Base-by-base conservation (phyloP, 129 eudicot species). In the Flaveria bidentis region DNA sequence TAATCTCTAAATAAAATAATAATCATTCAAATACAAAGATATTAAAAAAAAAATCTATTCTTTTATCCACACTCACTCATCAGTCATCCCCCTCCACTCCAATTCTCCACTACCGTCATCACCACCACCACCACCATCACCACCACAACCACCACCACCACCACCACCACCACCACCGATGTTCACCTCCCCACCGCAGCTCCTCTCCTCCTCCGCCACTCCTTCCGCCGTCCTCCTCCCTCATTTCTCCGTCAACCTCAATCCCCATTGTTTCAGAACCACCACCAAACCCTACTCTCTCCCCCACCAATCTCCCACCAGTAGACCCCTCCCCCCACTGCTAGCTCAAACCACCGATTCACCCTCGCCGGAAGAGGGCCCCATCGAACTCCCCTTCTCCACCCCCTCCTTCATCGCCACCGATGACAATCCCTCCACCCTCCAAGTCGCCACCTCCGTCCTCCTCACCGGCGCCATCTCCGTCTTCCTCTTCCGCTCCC, bases 391-490 rank as follows among this genome's bases (percentile, higher is more conserved):
- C 78, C 84, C 92, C 0, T 81, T 89, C 22, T 87, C 96, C 6
- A 6, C 36, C 6, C 82, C 96, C 41, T 82, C 93, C 8, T 75
- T 95, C 55, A 87, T 95, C 77, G 78, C 96, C 77, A 76, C 86
- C 52, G 66, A 81, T 77, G 92, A 95, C 73, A 88, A 91, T 67
- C 94, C 99, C 23, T 67, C 96, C 12, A 79, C 83, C 18, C 83
- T 91, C 74, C 99, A 91, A 76, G 85, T 89, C 30, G 85, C 96
- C 73, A 86, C 99, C 71, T 89, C 96, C 64, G 85, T 95, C 3
- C 95, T 95, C 56, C 97, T 95, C 78, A 91, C 97, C 84, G 99
- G 97, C 58, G 94, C 99, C 86, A 77, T 95, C 62, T 74, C 97
- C 25, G 82, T 95, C 39, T 89, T 95, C 67, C 96, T 95, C 78